Evolutionary conservation across 768 basidiomycete species (phyloP).

Genomic region (Boletus edulis): DNA sequence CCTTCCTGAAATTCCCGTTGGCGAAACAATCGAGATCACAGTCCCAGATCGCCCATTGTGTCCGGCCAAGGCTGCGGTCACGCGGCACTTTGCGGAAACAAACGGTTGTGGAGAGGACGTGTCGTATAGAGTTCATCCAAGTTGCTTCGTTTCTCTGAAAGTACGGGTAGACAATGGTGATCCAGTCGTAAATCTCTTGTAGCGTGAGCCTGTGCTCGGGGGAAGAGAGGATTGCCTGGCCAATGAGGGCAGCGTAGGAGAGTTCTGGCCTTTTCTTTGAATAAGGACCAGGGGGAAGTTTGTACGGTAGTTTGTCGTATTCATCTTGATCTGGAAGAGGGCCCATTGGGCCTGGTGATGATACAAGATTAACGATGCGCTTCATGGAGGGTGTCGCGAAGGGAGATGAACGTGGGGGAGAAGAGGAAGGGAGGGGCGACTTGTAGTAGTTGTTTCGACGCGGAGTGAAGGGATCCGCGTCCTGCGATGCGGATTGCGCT

Average conservation of each 20-base stretch:
- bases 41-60: slow-evolving; percentile 85
- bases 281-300: slow-evolving; percentile 82
- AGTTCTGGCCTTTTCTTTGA: slow-evolving; percentile 75
- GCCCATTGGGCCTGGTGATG: slow-evolving; percentile 79
- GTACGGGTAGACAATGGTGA: slow-evolving; percentile 89
- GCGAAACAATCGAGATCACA: slow-evolving; percentile 81
- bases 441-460: slow-evolving; percentile 41
- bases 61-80: slow-evolving; percentile 74
- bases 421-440: slow-evolving; percentile 59
- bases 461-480: slow-evolving; percentile 49
- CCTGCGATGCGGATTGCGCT: slow-evolving; percentile 30
- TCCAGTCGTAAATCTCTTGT: slow-evolving; percentile 96
- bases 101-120: slow-evolving; percentile 89
- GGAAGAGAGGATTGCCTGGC: slow-evolving; percentile 89
- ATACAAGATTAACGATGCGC: slow-evolving; percentile 68
- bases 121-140: slow-evolving; percentile 99
- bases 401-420: slow-evolving; percentile 58
- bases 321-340: slow-evolving; percentile 62
- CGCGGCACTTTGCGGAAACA: slow-evolving; percentile 86
- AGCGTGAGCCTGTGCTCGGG: slow-evolving; percentile 81
- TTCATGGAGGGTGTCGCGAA: slow-evolving; percentile 57
- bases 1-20: slow-evolving; percentile 78
- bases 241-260: slow-evolving; percentile 94
- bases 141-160: slow-evolving; percentile 92
- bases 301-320: slow-evolving; percentile 67